phyloP scores from a whole-genome alignment of 345 rosid species.

The Eucalyptus sp. region DNA sequence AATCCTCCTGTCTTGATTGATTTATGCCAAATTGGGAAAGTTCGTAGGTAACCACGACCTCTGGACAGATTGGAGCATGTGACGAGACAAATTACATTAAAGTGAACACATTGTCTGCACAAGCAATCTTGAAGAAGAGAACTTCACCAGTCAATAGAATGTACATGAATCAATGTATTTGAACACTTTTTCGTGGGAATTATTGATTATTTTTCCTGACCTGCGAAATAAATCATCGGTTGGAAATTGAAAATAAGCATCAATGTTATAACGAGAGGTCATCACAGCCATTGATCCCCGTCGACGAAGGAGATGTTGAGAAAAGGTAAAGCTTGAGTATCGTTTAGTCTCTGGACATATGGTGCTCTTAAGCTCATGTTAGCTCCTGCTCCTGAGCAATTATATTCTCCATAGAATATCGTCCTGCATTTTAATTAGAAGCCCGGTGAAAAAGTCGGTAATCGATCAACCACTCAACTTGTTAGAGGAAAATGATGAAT shows the following conservation, averaged over 20 bases:
- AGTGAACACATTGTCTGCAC: neutral
- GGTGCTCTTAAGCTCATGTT: slow-evolving; percentile 37
- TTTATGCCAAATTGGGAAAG: neutral
- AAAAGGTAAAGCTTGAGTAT: slow-evolving; percentile 45
- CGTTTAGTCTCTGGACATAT: slow-evolving; percentile 55
- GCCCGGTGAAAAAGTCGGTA: neutral
- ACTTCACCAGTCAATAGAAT: neutral
- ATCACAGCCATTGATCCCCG: slow-evolving; percentile 60
- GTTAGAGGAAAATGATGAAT: neutral
- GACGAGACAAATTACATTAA: neutral
- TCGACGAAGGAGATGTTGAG: slow-evolving; percentile 47
- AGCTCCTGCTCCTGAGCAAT: slow-evolving; percentile 70
- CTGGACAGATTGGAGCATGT: neutral
- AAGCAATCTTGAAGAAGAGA: neutral
- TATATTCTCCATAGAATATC: slow-evolving; percentile 60
- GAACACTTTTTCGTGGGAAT: neutral
- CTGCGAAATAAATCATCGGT: neutral
- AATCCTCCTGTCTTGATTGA: neutral
- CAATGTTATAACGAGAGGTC: neutral
- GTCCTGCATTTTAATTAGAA: slow-evolving; percentile 29
- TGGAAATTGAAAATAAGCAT: neutral
- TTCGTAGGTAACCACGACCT: neutral
- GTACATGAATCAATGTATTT: neutral
- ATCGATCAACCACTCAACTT: neutral
- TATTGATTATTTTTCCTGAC: neutral